phyloP scores from a whole-genome alignment of 495 filamentous ascomycete genomes.

The Penicillium desertorum region DNA sequence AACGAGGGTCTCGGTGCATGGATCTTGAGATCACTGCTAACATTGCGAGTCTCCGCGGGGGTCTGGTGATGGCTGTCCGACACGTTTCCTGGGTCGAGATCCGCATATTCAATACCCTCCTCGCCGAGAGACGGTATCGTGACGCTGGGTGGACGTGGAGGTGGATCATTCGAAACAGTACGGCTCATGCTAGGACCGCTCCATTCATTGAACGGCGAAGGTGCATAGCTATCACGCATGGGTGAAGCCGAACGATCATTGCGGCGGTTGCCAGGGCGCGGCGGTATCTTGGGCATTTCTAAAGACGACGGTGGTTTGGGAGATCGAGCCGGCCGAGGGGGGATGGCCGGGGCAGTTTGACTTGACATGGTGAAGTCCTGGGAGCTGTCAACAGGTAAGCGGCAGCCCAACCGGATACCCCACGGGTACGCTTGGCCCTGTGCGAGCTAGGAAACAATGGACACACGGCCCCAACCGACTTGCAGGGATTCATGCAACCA shows the following conservation, averaged over 20 bases:
- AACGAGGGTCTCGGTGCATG: constrained; percentile 89
- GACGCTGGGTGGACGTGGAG: constrained; percentile 69
- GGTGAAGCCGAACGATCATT: constrained; percentile 78
- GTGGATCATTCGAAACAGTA: constrained; percentile 51
- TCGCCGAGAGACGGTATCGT: constrained; percentile 82
- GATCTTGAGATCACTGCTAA: constrained; percentile 78
- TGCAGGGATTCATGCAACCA: constrained; percentile 3
- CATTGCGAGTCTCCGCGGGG: constrained; percentile 68
- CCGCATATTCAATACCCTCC: constrained; percentile 85
- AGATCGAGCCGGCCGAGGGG: constrained; percentile 53
- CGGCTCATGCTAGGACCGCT: constrained; percentile 46
- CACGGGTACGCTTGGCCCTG: background rate
- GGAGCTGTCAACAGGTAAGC: constrained; percentile 22
- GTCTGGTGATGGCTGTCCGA: constrained; percentile 43
- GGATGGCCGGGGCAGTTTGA: constrained; percentile 46
- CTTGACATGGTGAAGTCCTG: constrained; percentile 42
- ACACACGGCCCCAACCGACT: background rate
- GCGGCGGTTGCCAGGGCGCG: constrained; percentile 64
- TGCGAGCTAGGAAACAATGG: background rate
- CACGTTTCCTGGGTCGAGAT: constrained; percentile 48
- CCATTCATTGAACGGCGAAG: constrained; percentile 79
- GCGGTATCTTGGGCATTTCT: constrained; percentile 58
- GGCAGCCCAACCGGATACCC: constrained; percentile 16
- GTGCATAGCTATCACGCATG: constrained; percentile 72
- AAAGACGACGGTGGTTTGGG: constrained; percentile 39